Evolutionary conservation across 2,329 filamentous ascomycete species (phyloP).

Genomic region (Xylaria sp.): DNA sequence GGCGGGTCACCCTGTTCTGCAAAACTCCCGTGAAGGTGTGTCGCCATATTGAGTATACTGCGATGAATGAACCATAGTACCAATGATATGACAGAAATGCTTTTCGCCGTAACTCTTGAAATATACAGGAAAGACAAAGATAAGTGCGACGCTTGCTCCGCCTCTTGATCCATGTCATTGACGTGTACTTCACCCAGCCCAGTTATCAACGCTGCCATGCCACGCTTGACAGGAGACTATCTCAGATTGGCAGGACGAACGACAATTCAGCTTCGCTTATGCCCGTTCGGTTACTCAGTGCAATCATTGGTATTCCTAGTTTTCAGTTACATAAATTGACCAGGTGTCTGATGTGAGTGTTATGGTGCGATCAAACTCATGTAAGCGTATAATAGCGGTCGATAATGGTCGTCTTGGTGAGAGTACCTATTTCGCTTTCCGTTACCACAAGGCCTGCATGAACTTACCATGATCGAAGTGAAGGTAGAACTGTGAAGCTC

Average conservation of each 20-base stretch:
- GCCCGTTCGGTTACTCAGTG: conserved; percentile 3
- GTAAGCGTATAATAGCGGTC: not conserved
- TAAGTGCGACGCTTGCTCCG: not conserved
- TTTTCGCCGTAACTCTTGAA: not conserved
- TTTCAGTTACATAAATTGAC: not conserved
- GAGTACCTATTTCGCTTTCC: conserved; percentile 9
- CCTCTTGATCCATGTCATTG: not conserved
- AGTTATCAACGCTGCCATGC: not conserved
- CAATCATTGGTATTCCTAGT: not conserved
- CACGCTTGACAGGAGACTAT: not conserved
- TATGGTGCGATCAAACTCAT: not conserved
- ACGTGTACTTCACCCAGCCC: not conserved
- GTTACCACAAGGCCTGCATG: not conserved
- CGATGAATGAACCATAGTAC: not conserved
- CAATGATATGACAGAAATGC: not conserved
- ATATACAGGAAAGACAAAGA: not conserved
- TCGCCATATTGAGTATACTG: not conserved
- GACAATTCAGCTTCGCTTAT: conserved; percentile 5
- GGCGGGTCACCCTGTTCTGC: not conserved
- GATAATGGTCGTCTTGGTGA: not conserved
- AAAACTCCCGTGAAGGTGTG: not conserved
- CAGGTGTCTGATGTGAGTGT: not conserved
- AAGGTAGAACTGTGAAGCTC: not conserved
- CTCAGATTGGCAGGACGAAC: conserved; percentile 3
- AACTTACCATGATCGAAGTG: not conserved